phyloP scores from a whole-genome alignment of 1,284 basidiomycete species.

The Cryptococcus wingfieldii region DNA sequence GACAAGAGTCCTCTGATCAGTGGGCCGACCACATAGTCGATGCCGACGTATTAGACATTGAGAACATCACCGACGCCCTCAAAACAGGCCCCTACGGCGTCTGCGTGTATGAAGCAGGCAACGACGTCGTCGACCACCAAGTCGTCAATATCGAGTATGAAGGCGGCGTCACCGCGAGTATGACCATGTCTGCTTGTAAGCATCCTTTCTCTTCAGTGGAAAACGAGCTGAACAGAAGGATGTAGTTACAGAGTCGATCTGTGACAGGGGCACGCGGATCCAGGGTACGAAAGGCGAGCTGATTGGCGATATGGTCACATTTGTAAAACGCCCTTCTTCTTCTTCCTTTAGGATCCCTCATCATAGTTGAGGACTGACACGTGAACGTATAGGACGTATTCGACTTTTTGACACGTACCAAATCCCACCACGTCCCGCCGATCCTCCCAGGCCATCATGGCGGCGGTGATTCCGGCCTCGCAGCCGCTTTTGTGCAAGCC shows the following conservation, averaged over 20 bases:
- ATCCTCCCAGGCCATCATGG: constrained; percentile 67
- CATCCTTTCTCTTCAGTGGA: not conserved
- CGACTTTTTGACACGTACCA: constrained; percentile 61
- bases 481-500: constrained; percentile 66
- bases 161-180: constrained; percentile 67
- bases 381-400: constrained; percentile 55
- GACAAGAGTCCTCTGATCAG: not conserved
- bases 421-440: constrained; percentile 55
- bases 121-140: constrained; percentile 78
- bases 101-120: constrained; percentile 75
- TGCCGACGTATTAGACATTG: constrained; percentile 65
- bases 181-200: constrained; percentile 61
- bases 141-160: constrained; percentile 78
- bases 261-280: constrained; percentile 68
- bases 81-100: constrained; percentile 66
- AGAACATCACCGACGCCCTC: constrained; percentile 65
- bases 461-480: constrained; percentile 72
- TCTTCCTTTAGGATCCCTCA: not conserved
- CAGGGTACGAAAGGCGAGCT: constrained; percentile 80
- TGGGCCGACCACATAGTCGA: constrained; percentile 57
- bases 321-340: constrained; percentile 48
- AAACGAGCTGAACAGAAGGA: too few species aligned
- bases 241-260: constrained; percentile 53
- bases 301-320: constrained; percentile 70
- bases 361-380: not conserved